Percentiles rank a stretch among this genome's conserved stretches.
Evolutionary conservation across 208 protist genomes (phyloP).

Genomic region (Zelonia costaricensis): DNA sequence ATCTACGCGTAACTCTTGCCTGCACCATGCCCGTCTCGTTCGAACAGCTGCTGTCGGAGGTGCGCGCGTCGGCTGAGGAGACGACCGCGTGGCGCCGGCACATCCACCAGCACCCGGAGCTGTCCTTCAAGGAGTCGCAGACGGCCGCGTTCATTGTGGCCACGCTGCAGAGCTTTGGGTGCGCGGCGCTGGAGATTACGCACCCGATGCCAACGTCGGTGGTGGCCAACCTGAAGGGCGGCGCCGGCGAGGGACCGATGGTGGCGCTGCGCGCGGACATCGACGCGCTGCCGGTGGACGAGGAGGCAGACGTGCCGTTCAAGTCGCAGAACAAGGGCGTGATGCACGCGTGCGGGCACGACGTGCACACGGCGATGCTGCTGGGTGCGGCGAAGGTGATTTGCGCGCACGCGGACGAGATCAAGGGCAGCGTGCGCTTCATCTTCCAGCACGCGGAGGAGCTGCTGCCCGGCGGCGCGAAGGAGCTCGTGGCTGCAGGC

Average conservation of each 20-base stretch:
- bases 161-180: slow-evolving; percentile 37
- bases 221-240: slow-evolving; percentile 54
- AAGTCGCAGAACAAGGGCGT: slow-evolving; percentile 53
- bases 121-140: slow-evolving; percentile 45
- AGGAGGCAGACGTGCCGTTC: slow-evolving; percentile 67
- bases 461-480: slow-evolving; percentile 55
- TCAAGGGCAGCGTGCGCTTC: slow-evolving; percentile 68
- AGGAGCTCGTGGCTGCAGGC: slow-evolving; percentile 46
- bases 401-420: slow-evolving; percentile 41
- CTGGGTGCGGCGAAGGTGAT: slow-evolving; percentile 68
- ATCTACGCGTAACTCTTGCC: too few species aligned
- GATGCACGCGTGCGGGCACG: slow-evolving; percentile 78
- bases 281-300: slow-evolving; percentile 67
- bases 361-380: slow-evolving; percentile 74
- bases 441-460: slow-evolving; percentile 82
- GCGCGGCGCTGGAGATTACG: slow-evolving; percentile 35
- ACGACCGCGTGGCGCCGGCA: slow-evolving; percentile 63
- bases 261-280: slow-evolving; percentile 69
- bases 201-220: slow-evolving; percentile 45
- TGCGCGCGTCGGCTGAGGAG: slow-evolving; percentile 28
- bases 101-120: slow-evolving; percentile 60
- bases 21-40: slow-evolving; percentile 23
- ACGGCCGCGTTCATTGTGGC: slow-evolving; percentile 53
- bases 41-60: slow-evolving; percentile 29
- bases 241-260: slow-evolving; percentile 50